Evolutionary conservation across 257 asterid species (phyloP).

Genomic region (Salvia rosmarinus): DNA sequence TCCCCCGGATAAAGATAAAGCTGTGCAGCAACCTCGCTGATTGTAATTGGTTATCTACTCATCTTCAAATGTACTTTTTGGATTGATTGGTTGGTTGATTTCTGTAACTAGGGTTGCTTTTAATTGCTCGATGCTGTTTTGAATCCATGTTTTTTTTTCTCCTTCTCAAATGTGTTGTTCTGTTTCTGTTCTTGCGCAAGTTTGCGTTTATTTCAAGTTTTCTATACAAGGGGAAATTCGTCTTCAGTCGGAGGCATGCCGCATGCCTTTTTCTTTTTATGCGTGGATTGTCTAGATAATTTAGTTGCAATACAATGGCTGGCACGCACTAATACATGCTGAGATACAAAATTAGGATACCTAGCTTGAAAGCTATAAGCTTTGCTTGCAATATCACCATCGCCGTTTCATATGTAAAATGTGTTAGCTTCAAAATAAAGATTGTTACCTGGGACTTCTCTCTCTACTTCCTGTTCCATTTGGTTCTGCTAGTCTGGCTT

Average conservation of each 20-base stretch:
- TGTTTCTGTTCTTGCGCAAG: conserved; percentile 4
- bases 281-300: neutral
- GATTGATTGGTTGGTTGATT: neutral
- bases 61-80: conserved; percentile 1
- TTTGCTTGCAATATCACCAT: neutral
- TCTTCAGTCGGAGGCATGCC: neutral
- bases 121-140: neutral
- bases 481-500: no score
- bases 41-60: conserved; percentile 17
- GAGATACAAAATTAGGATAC: neutral
- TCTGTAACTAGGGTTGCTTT: neutral
- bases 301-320: neutral
- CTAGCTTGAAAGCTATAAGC: neutral
- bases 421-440: neutral
- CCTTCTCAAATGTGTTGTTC: conserved; percentile 4
- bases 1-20: conserved; percentile 27
- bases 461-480: neutral
- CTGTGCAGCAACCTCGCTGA: conserved; percentile 38
- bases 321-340: neutral
- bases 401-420: neutral
- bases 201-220: neutral
- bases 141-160: neutral
- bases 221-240: neutral
- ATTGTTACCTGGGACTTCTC: neutral
- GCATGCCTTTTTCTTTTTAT: no score